Percentiles rank a stretch among this genome's conserved stretches.
Conservation (phyloP, 1,284 basidiomycete genomes). For the Moesziomyces sp. region DNA sequence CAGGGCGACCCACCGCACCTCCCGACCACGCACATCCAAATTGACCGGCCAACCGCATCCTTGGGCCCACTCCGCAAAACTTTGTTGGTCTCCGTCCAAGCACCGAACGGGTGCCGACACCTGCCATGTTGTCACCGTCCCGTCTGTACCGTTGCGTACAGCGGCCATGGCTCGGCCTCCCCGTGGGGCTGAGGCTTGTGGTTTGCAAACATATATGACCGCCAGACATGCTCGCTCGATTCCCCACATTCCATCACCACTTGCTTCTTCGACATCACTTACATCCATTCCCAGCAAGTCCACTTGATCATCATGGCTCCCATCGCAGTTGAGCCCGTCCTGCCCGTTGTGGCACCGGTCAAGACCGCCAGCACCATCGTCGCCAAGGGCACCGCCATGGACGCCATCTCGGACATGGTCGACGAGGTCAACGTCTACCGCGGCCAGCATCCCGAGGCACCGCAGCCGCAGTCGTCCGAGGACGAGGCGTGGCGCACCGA, state of each 20-base stretch:
- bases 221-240: too few relatives aligned
- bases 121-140: not conserved
- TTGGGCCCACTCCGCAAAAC: constrained; percentile 7
- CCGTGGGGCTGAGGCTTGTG: too few relatives aligned
- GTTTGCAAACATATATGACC: too few relatives aligned
- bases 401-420: constrained; percentile 44
- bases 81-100: constrained; percentile 3
- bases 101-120: not conserved
- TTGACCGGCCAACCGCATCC: constrained; percentile 16
- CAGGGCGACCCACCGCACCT: constrained; percentile 5
- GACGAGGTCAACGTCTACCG: constrained; percentile 54
- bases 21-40: constrained; percentile 8
- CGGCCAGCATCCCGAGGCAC: constrained; percentile 39
- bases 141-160: not conserved
- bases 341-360: constrained; percentile 7
- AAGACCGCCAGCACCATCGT: constrained; percentile 13
- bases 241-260: not conserved
- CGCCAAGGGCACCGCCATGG: constrained; percentile 44
- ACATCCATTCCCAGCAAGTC: not conserved
- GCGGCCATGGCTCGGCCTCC: too few relatives aligned
- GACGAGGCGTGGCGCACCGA: constrained; percentile 45
- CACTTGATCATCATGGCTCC: constrained; percentile 22
- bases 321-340: constrained; percentile 27
- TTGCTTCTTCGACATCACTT: not conserved
- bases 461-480: constrained; percentile 20